A percentile compares a stretch with the other conserved stretches of the same genome.
Evolutionary conservation across 176 grass and related monocot species (phyloP).

Genomic region (Calamus simplicifolius): DNA sequence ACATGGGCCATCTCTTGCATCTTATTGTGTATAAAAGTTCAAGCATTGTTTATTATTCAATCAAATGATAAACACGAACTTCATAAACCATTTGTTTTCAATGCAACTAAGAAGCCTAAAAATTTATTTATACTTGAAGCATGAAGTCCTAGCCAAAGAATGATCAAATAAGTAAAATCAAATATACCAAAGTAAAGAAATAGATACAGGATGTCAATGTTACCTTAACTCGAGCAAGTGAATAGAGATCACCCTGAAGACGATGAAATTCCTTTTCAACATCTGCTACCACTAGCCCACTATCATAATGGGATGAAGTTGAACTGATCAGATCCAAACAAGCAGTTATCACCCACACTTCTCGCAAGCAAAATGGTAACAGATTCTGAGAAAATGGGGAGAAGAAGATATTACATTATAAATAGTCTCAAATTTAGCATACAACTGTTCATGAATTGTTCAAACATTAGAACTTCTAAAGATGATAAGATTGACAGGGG

Average conservation of each 20-base stretch:
- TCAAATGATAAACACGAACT: no score
- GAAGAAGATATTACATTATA: slow-evolving; percentile 24
- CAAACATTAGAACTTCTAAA: neutral
- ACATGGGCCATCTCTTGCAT: no score
- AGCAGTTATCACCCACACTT: slow-evolving; percentile 96
- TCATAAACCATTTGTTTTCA: neutral
- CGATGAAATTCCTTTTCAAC: slow-evolving; percentile 85
- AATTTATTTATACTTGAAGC: neutral
- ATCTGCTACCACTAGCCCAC: slow-evolving; percentile 59
- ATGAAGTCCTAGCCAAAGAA: neutral
- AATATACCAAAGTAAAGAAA: slow-evolving; percentile 14
- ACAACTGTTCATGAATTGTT: slow-evolving; percentile 9
- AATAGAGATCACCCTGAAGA: slow-evolving; percentile 93
- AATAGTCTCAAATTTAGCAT: no score
- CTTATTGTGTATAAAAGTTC: no score
- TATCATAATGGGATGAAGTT: slow-evolving; percentile 48
- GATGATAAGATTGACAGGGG: no score
- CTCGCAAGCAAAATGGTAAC: slow-evolving; percentile 93
- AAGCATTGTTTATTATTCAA: no score
- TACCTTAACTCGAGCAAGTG: slow-evolving; percentile 84
- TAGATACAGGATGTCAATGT: slow-evolving; percentile 1
- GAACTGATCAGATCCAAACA: slow-evolving; percentile 79
- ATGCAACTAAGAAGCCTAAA: neutral
- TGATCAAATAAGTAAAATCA: neutral
- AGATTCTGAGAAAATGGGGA: slow-evolving; percentile 43